Conservation (phyloP, 257 asterid genomes). For the Capsicum pubescens region DNA sequence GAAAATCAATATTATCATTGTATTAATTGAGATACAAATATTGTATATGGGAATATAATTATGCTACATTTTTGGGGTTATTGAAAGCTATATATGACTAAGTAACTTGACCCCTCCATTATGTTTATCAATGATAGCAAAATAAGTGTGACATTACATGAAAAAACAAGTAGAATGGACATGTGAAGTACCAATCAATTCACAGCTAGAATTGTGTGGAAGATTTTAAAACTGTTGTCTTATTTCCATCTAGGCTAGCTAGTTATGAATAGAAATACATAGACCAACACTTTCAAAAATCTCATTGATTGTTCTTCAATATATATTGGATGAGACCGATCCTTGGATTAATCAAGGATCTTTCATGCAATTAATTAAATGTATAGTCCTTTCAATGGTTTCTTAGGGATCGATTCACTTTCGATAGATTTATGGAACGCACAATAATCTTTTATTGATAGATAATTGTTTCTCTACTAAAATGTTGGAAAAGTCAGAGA, state of each 20-base stretch:
- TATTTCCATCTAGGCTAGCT: neutral
- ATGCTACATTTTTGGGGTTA: neutral
- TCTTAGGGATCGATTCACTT: neutral
- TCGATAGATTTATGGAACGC: neutral
- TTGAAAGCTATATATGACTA: neutral
- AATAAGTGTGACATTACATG: neutral
- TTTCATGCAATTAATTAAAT: no score
- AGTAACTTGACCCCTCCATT: constrained; percentile 14
- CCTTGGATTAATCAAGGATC: no score
- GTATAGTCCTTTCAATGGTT: neutral
- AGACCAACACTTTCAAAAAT: neutral
- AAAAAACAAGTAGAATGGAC: neutral
- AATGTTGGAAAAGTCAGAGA: neutral
- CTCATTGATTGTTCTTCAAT: no score
- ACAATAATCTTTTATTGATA: neutral
- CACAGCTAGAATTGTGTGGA: neutral
- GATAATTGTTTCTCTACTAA: neutral
- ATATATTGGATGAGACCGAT: no score
- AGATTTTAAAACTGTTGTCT: neutral
- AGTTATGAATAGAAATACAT: neutral
- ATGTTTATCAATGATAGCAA: neutral
- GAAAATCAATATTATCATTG: neutral
- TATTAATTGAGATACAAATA: neutral
- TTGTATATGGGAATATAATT: neutral
- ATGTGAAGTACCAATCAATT: neutral